Evolutionary conservation across 2,329 filamentous ascomycete genomes (phyloP).

Genomic region (Neocatenulostroma microsporum): DNA sequence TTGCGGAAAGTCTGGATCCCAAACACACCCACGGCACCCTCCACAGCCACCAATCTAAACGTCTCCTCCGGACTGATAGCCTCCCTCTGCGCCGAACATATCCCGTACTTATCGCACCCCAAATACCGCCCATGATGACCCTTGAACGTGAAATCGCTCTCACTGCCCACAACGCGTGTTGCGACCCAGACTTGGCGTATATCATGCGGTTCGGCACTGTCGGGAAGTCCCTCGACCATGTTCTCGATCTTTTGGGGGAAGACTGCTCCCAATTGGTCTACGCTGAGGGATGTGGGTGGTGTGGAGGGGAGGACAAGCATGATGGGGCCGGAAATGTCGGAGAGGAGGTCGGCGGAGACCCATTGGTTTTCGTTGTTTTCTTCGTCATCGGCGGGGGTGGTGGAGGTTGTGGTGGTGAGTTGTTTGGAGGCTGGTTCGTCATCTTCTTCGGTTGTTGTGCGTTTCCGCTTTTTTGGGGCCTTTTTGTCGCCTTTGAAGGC

Average conservation of each 20-base stretch:
- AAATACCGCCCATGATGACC: constrained; percentile 82
- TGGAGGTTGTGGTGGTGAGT: constrained; percentile 26
- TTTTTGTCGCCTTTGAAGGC: constrained; percentile 98
- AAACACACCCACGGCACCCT: constrained; percentile 43
- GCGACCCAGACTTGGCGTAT: constrained; percentile 94
- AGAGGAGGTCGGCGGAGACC: constrained; percentile 70
- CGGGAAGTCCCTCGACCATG: constrained; percentile 70
- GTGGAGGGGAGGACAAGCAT: constrained; percentile 74
- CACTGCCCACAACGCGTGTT: constrained; percentile 72
- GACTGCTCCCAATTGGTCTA: constrained; percentile 78
- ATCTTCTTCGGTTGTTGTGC: constrained; percentile 47
- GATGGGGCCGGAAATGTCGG: constrained; percentile 73
- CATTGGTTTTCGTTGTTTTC: constrained; percentile 72
- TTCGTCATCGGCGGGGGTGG: too few relatives aligned
- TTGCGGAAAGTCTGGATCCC: constrained; percentile 45
- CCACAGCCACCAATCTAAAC: constrained; percentile 60
- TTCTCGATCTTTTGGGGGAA: constrained; percentile 80
- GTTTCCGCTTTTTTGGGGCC: constrained; percentile 75
- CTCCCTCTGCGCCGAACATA: constrained; percentile 67
- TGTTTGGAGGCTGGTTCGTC: constrained; percentile 33
- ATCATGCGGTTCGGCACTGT: constrained; percentile 90
- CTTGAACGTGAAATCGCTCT: constrained; percentile 70
- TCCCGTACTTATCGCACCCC: constrained; percentile 74
- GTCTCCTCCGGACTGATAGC: constrained; percentile 79
- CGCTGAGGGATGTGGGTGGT: constrained; percentile 66